Conservation (phyloP, 352 stramenopile species). For the Phytophthora nicotianae region DNA sequence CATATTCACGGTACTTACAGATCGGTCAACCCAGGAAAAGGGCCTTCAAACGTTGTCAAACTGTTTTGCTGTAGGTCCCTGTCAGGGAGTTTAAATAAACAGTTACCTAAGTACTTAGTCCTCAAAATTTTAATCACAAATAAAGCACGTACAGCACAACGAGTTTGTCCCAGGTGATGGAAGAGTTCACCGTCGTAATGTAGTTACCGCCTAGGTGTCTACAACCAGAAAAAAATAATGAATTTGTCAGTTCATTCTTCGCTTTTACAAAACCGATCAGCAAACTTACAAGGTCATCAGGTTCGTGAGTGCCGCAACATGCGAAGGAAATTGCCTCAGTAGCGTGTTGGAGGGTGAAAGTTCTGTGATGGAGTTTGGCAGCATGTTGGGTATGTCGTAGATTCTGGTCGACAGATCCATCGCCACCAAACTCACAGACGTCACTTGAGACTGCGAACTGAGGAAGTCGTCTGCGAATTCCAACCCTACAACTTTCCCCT, state of each 20-base stretch:
- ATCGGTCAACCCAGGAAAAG: slow-evolving; percentile 15
- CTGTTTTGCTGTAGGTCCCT: slow-evolving; percentile 27
- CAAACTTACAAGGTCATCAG: slow-evolving; percentile 20
- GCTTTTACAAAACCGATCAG: background rate
- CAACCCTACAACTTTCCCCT: slow-evolving; percentile 7
- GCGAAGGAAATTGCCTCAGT: slow-evolving; percentile 18
- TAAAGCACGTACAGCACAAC: slow-evolving; percentile 19
- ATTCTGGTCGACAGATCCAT: slow-evolving; percentile 17
- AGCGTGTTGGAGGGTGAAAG: slow-evolving; percentile 22
- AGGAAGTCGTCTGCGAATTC: slow-evolving; percentile 11
- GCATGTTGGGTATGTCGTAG: slow-evolving; percentile 12
- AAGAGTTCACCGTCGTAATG: slow-evolving; percentile 22
- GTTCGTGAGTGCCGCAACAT: slow-evolving; percentile 8
- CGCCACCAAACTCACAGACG: slow-evolving; percentile 17
- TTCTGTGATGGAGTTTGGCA: slow-evolving; percentile 7
- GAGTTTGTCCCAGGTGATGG: slow-evolving; percentile 17
- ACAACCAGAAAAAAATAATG: background rate
- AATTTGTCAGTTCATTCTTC: background rate
- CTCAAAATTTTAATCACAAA: background rate
- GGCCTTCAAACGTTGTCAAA: slow-evolving; percentile 24
- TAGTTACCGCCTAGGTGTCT: slow-evolving; percentile 21
- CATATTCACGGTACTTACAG: slow-evolving; percentile 25
- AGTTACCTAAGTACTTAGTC: background rate
- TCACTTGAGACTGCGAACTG: slow-evolving; percentile 18
- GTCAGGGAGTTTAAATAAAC: background rate